A percentile compares a stretch with the other conserved stretches of the same genome.
Evolutionary conservation across 768 basidiomycete genomes (phyloP).

Genomic region (Rhodotorula diobovata): DNA sequence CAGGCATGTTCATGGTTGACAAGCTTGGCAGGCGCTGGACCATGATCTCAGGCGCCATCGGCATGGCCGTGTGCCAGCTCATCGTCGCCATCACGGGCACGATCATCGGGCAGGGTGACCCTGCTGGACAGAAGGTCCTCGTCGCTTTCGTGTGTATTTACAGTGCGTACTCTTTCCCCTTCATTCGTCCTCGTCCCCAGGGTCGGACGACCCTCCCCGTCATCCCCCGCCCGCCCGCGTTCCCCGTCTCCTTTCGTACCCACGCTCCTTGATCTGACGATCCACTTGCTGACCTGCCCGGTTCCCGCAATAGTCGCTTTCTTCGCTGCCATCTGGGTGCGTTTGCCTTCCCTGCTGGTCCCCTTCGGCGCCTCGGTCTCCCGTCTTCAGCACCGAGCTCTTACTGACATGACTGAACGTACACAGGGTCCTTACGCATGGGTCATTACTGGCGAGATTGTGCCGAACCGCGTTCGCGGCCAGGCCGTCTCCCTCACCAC

Average conservation of each 20-base stretch:
- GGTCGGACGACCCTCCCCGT: too few relatives aligned
- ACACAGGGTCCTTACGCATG: slow-evolving; percentile 14
- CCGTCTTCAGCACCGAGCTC: too few relatives aligned
- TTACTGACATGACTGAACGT: too few relatives aligned
- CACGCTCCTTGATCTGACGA: too few relatives aligned
- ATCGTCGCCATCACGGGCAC: slow-evolving; percentile 65
- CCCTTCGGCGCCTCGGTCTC: too few relatives aligned
- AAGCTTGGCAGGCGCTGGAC: slow-evolving; percentile 72
- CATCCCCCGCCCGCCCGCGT: too few relatives aligned
- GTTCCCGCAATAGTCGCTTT: too few relatives aligned
- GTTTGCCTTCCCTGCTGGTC: too few relatives aligned
- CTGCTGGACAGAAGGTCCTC: slow-evolving; percentile 50
- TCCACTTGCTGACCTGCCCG: too few relatives aligned
- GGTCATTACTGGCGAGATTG: slow-evolving; percentile 47
- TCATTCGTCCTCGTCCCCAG: too few relatives aligned
- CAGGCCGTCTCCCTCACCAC: slow-evolving; percentile 72
- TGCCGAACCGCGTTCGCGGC: slow-evolving; percentile 52
- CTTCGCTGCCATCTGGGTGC: slow-evolving; percentile 58
- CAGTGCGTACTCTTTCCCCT: background rate
- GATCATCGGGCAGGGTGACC: slow-evolving; percentile 47
- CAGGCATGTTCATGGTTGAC: slow-evolving; percentile 53
- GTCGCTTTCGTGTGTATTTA: slow-evolving; percentile 33
- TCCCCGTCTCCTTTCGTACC: too few relatives aligned
- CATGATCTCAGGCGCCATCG: slow-evolving; percentile 68
- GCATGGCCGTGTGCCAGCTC: slow-evolving; percentile 78